Percentiles rank a stretch among this genome's conserved stretches.
phyloP scores from a whole-genome alignment of 306 rosid species.

The Cicer cuneatum region DNA sequence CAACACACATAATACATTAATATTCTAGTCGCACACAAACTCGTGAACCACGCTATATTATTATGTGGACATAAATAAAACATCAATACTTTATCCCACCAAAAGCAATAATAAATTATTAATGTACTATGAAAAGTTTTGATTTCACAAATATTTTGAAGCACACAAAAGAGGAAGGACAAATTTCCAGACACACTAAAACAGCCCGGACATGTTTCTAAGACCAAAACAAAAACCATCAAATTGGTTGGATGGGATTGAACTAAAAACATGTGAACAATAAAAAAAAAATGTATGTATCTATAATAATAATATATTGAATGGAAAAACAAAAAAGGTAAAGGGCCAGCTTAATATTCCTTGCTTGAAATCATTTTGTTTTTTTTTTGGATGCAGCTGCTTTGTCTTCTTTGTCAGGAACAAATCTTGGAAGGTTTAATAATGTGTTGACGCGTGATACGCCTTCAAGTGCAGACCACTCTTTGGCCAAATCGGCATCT shows the following conservation, averaged over 20 bases:
- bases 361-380: constrained; percentile 46
- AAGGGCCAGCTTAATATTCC: constrained; percentile 34
- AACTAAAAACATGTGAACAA: constrained; percentile 38
- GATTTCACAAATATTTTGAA: constrained; percentile 42
- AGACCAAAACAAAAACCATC: constrained; percentile 46
- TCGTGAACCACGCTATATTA: background rate
- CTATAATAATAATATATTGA: constrained; percentile 34
- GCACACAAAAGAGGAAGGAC: constrained; percentile 42
- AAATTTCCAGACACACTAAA: constrained; percentile 80
- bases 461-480: constrained; percentile 98
- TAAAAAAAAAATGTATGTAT: constrained; percentile 30
- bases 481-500: constrained; percentile 58
- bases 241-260: constrained; percentile 26
- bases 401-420: constrained; percentile 72
- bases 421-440: constrained; percentile 86
- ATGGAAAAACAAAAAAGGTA: constrained; percentile 1
- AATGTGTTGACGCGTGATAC: constrained; percentile 97
- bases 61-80: background rate
- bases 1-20: constrained; percentile 7
- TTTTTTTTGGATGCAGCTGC: constrained; percentile 47
- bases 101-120: background rate
- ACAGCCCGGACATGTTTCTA: constrained; percentile 68
- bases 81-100: constrained; percentile 4
- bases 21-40: constrained; percentile 7
- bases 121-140: constrained; percentile 30